Evolutionary conservation across 2,329 filamentous ascomycete genomes (phyloP), one percentile per base, ranked within the genome.

Genomic region (Waltergamsia citrina): DNA sequence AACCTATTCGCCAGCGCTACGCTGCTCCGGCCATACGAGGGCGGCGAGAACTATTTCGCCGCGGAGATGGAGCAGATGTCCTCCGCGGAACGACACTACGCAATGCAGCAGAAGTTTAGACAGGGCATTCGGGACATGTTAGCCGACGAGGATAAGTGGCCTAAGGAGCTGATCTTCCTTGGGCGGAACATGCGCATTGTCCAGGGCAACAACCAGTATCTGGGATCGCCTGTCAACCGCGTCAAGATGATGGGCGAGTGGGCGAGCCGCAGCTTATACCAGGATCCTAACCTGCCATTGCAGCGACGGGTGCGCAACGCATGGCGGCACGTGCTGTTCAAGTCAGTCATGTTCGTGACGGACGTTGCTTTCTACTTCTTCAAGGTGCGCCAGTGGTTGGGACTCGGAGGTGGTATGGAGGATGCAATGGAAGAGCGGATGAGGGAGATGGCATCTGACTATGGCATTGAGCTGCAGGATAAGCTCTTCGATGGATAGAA

Each of bases 1-100:
- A 92, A 96, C 52, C 73, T 96, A 31, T 95, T 98, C 48, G 92
- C 92, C 11, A 86, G 79, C 30, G 87, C 85, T 2, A 95, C 88
- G 2, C 69, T 96, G 31, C 76, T 96, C 76, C 71, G 83, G 10
- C 92, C 92, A 0, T 96, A 98, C 59, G 74, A 85, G 40, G 92
- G 92, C 39, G 88, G 88, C 23, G 69, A 69, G 28, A 65, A 68
- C n/a, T 65, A 68, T 22, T 62, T 88, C 74, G 81, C 69, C 59
- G 72, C 47, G 68, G 83, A 59, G 67, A 74, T 59, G 63, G 79
- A 65, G 38, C 64, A 59, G 33, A 65, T 60, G 56, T 67, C 67
- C 21, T 51, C 60, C 9, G 82, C 79, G 44, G 83, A 92, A 53
- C 79, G 86, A 57, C 83, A 83, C 42, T 94, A 84, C 54, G 84